Evolutionary conservation across 345 rosid genomes (phyloP), one percentile per base, ranked within the genome.

Genomic region (Erodium maritimum): DNA sequence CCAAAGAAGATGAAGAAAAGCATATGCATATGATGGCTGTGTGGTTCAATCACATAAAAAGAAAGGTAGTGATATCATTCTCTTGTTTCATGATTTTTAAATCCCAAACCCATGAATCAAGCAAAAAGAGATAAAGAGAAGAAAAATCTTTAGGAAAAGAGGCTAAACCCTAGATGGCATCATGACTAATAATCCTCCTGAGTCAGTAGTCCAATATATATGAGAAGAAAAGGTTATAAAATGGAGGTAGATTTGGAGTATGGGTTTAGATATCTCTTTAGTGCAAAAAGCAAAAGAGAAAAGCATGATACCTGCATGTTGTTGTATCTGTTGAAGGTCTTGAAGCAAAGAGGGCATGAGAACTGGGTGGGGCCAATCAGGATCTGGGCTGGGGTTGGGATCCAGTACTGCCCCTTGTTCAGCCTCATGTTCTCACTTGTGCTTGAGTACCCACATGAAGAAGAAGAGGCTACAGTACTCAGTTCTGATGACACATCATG

Each of bases 231-330:
- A n/a, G n/a, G n/a, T n/a, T n/a, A n/a, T n/a, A n/a, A n/a, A n/a
- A n/a, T n/a, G n/a, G n/a, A n/a, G n/a, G n/a, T n/a, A n/a, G 66
- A 56, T 54, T 59, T 25, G 59, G 59, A 54, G 50, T 58, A 59
- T 63, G 64, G 61, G 62, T 13, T 58, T 25, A 62, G n/a, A n/a
- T 64, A 53, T 54, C 61, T 37, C 74, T 67, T 67, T 60, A 25
- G 62, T 61, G 62, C 55, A 56, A 70, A 70, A 71, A 51, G 48
- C 18, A 5, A 33, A 33, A 45, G n/a, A n/a, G n/a, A n/a, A n/a
- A n/a, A n/a, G n/a, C n/a, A n/a, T n/a, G n/a, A 65, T 72, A 90
- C 99, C 91, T 94, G 97, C 97, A 94, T 90, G 86, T 90, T 94
- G 77, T 90, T 90, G 86, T 94, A 94, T 80, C 99, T 77, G 76